Evolutionary conservation across 1,284 basidiomycete genomes (phyloP), one percentile per base, ranked within the genome.

Genomic region (Earliella scabrosa): DNA sequence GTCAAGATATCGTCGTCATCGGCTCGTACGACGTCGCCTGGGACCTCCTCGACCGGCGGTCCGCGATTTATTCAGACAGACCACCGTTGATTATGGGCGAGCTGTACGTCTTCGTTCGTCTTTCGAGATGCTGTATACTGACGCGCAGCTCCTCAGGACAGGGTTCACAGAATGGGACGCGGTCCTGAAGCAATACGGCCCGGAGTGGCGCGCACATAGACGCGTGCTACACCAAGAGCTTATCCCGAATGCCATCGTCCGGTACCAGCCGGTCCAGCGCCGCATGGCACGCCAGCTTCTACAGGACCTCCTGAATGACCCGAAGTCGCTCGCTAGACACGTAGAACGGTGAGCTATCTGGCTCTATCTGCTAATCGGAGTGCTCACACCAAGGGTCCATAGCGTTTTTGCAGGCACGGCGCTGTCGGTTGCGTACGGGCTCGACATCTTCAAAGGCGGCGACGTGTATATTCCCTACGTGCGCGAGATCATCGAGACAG

Each of bases 11-110:
- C 2, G 13, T 64, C 11, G 40, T 60, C 14, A 14, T 64, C 29
- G 56, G 54, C 16, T 56, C 60, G 0, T 39, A 47, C 18, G 46
- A 58, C 18, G 45, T 31, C 13, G 74, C 72, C 4, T 64, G 59
- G 14, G 77, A 75, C 4, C 66, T 81, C 11, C 66, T 80, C 21
- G 77, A 79, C 16, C 76, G 73, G 46, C 69, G 75, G 27, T 76
- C 76, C 1, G 45, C 59, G 1, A 63, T 59, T 11, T 66, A 65
- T 23, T 58, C 55, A 6, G 60, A 62, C 40, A 50, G 60, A 24
- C 23, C 38, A 2, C 38, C 18, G 2, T 45, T 43, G 16, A 38
- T 48, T 13, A 57, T 61, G 49, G 38, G 24, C 23, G 11, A 40
- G 10, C 20, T 61, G 59, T 58, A 40, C 24, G 59, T 41, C 29